Percentiles rank a stretch among this genome's conserved stretches.
Evolutionary conservation across 352 stramenopile species (phyloP).

Genomic region (Phytophthora fragariae): DNA sequence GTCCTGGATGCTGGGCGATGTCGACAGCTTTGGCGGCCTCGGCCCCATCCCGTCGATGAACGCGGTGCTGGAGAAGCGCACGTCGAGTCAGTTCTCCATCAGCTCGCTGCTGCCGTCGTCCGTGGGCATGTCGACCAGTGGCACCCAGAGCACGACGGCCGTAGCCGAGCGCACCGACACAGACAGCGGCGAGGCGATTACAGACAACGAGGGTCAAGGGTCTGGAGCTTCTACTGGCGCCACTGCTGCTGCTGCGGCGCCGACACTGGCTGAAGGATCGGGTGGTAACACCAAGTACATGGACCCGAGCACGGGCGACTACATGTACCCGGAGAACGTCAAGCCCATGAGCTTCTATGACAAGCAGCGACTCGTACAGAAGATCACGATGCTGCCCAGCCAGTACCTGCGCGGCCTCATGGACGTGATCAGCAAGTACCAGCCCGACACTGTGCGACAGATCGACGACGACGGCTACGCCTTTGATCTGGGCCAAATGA

Average conservation of each 20-base stretch:
- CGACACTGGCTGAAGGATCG: constrained; percentile 58
- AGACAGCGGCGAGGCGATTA: constrained; percentile 36
- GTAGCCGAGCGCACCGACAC: constrained; percentile 17
- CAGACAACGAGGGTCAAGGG: constrained; percentile 43
- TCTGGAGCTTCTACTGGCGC: background rate
- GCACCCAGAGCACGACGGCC: constrained; percentile 14
- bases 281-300: constrained; percentile 79
- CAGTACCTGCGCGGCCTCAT: constrained; percentile 87
- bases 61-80: constrained; percentile 75
- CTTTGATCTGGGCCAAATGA: constrained; percentile 89
- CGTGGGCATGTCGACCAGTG: constrained; percentile 18
- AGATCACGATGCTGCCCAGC: constrained; percentile 86
- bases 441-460: constrained; percentile 85
- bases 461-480: constrained; percentile 90
- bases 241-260: constrained; percentile 11
- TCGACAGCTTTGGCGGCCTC: constrained; percentile 69
- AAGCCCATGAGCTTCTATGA: constrained; percentile 88
- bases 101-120: constrained; percentile 68
- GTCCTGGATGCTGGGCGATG: constrained; percentile 80
- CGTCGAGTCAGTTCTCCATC: constrained; percentile 82
- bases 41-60: constrained; percentile 77
- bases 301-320: constrained; percentile 71
- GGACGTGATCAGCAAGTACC: constrained; percentile 91
- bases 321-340: constrained; percentile 88
- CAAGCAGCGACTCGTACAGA: constrained; percentile 86